Base-by-base conservation (phyloP, 2,329 filamentous ascomycete species). In the Pseudopyricularia javanii region DNA sequence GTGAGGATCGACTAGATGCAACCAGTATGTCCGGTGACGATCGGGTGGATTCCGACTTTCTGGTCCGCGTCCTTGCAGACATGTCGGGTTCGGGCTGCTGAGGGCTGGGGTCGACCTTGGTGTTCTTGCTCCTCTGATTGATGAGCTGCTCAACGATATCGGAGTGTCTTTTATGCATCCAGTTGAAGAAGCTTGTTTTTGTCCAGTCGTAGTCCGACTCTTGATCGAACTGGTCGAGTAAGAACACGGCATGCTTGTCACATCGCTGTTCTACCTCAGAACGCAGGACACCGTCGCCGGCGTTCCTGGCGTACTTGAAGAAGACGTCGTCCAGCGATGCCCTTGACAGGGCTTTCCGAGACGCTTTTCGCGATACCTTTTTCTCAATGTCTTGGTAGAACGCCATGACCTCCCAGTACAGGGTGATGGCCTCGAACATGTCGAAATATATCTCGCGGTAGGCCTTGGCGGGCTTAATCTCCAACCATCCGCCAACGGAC, bases 321-420 rank as follows among this genome's bases (percentile, higher is more conserved):
- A 73, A 64, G 45, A 68, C 43, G 24, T 66, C 56, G 54, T 66
- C 58, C 50, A 68, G 51, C 53, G 28, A 20, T 3, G 40, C 40
- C 3, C 28, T 52, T 2, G 64, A 51, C 52, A 69, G 51, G 17
- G 56, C 50, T 11, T 37, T 48, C 54, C 58, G 55, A 45, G 24
- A 15, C 8, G 40, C 24, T 37, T 63, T 67, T 3, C 51, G 53
- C 62, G 72, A 60, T 52, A 61, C 59, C 24, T 62, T 56, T 26
- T 61, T 63, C 5, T 43, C 49, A 6, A 55, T 51, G 57, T 62
- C 57, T 35, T 61, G 66, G 59, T 85, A 83, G 9, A 78, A 71
- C 52, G 81, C 78, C 40, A 79, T 68, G 3, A 86, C 63, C 52
- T 74, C 75, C 62, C 86, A 86, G 58, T 88, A 78, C 20, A 87